Base-by-base conservation (phyloP, 1,284 basidiomycete genomes). In the Cutaneotrichosporon curvatum region DNA sequence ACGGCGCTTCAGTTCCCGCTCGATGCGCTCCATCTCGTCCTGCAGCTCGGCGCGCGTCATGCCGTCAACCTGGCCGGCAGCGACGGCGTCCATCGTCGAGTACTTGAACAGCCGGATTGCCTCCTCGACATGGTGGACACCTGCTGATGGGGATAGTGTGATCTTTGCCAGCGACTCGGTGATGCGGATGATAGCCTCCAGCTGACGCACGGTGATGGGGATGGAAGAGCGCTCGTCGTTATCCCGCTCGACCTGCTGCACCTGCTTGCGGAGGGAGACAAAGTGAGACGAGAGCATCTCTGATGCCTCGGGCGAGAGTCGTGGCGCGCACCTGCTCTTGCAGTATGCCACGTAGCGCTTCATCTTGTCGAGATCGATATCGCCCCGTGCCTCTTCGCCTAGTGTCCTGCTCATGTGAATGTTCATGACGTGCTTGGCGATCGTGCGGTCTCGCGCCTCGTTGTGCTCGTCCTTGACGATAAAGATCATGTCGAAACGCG, bases 401-500 rank as follows among this genome's bases (percentile, higher is more conserved):
- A 81, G 83, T 37, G 82, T 79, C 40, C 87, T 79, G 71, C 94
- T 94, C 90, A 97, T 96, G 70, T 98, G 95, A 45, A 96, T 87
- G 68, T 92, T 92, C 87, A 99, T 94, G 60, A 99, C 91, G 67
- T 97, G 91, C 72, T 85, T 88, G 11, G 95, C 94, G 59, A 98
- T 95, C 59, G 84, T 89, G 85, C 84, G 81, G 71, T 99, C 95
- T 38, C 95, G 80, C 42, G 78, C 76, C 72, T 98, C 95, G 67
- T 97, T 90, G 71, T 98, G 95, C 64, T 97, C 92, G 65, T 99
- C 95, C 69, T 88, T 92, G 57, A 99, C 87, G 59, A 99, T 95
- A 75, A 98, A 99, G 63, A 99, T 98, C 95, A 99, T 96, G 67
- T 99, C 95, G 72, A 99, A 99, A 53, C 95, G 84, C 44, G 90